phyloP scores from a whole-genome alignment of 768 basidiomycete genomes.

The Rhodotorula paludigena region DNA sequence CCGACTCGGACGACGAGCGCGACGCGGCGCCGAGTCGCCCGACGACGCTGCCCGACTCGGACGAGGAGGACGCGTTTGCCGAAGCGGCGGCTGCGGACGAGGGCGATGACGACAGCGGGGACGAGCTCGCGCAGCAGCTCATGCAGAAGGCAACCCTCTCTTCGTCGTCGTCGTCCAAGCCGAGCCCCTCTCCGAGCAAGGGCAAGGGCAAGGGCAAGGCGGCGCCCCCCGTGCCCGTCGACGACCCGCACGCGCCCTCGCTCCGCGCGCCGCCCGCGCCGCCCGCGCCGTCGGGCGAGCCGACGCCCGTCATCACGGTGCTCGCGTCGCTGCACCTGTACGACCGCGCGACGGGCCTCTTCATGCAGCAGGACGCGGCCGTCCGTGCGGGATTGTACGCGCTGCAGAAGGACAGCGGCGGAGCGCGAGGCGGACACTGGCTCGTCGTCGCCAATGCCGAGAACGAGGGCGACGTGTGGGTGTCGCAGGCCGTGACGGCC shows the following conservation, averaged over 20 bases:
- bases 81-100: not conserved
- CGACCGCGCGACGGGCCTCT: slow-evolving; percentile 49
- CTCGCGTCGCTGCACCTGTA: slow-evolving; percentile 50
- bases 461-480: slow-evolving; percentile 31
- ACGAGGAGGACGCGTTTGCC: not conserved
- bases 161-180: not conserved
- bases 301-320: slow-evolving; percentile 40
- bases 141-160: slow-evolving; percentile 32
- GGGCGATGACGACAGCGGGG: slow-evolving; percentile 11
- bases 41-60: not conserved
- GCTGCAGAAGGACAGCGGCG: not conserved
- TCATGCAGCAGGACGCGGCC: slow-evolving; percentile 48
- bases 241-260: slow-evolving; percentile 9
- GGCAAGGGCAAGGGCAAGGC: slow-evolving; percentile 15
- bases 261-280: slow-evolving; percentile 18
- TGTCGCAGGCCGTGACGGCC: slow-evolving; percentile 40
- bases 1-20: slow-evolving; percentile 7
- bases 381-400: slow-evolving; percentile 47
- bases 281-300: slow-evolving; percentile 38
- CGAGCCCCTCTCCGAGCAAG: not conserved
- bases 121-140: slow-evolving; percentile 39
- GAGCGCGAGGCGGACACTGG: not conserved
- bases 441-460: slow-evolving; percentile 36
- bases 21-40: not conserved
- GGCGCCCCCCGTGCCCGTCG: slow-evolving; percentile 5